Evolutionary conservation across 106 monocot genomes (phyloP).

Genomic region (Xerophyta viscosa): DNA sequence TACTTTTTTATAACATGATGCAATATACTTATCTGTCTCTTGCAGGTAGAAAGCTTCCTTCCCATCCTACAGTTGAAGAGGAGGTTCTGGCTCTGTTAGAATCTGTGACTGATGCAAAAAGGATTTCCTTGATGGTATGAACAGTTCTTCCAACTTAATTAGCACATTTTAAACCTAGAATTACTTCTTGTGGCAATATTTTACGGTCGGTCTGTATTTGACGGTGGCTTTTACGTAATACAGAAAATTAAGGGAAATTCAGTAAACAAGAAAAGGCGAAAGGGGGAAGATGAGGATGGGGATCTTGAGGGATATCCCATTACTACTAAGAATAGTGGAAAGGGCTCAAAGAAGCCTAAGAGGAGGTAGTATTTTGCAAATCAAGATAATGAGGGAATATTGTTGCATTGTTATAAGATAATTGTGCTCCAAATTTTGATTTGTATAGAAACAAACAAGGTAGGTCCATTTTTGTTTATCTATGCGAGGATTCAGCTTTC

Average conservation of each 20-base stretch:
- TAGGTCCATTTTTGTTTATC: no score
- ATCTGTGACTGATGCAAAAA: constrained; percentile 45
- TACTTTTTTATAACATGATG: no score
- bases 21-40: not conserved
- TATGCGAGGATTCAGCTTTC: no score
- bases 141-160: not conserved
- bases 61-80: constrained; percentile 24
- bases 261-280: constrained; percentile 33
- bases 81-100: constrained; percentile 43
- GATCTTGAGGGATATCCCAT: constrained; percentile 8
- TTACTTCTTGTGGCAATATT: not conserved
- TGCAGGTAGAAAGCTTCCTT: constrained; percentile 43
- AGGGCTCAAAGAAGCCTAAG: not conserved
- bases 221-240: not conserved
- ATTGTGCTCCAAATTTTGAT: no score
- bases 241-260: constrained; percentile 52
- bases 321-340: not conserved
- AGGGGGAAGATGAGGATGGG: constrained; percentile 36
- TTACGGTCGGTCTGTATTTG: not conserved
- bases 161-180: not conserved
- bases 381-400: no score
- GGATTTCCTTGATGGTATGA: constrained; percentile 45
- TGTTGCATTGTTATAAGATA: no score
- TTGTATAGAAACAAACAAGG: no score
- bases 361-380: no score